Evolutionary conservation across 2,329 filamentous ascomycete species (phyloP), one percentile per base, ranked within the genome.

Genomic region (Fusarium sp.): DNA sequence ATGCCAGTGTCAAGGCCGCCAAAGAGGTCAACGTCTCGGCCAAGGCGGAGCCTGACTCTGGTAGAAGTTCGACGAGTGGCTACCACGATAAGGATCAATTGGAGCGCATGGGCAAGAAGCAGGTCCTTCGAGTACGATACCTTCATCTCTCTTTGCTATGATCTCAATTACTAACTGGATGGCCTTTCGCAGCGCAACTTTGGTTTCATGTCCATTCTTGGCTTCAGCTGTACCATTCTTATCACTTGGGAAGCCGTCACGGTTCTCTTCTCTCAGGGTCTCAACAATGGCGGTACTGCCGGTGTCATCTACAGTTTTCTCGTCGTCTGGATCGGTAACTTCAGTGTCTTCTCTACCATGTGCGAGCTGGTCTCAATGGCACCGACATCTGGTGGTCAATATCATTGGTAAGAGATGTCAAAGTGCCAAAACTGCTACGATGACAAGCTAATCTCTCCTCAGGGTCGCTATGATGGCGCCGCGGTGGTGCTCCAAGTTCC

Each of bases 311-410:
- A 84, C 79, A 80, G 84, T 6, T 87, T 82, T 56, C 62, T 87
- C 3, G 73, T 84, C 36, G 81, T 80, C 13, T 84, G 84, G 81
- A 70, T 82, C 33, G 84, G 84, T 5, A 82, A 80, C 65, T 71
- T 83, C 31, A 80, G 80, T 34, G 79, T 84, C 26, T 84, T 83
- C 26, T 76, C 79, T 5, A 79, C 74, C 22, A 71, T 77, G 65
- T 75, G 72, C 14, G 83, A 84, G 73, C 78, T 83, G 64, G 80
- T 80, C 2, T 84, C 81, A 1, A 84, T 84, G 78, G 81, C 85
- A 62, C 68, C 87, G 71, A 72, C 88, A 70, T 58, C 85, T 0
- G 87, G 86, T 45, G 87, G 87, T 10, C 86, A 90, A 76, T 89
- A 89, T 66, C 86, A 88, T 72, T 89, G 87, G 62, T 24, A 38